A percentile compares a stretch with the other conserved stretches of the same genome.
Conservation (phyloP, 306 rosid species). For the Trifolium dubium region DNA sequence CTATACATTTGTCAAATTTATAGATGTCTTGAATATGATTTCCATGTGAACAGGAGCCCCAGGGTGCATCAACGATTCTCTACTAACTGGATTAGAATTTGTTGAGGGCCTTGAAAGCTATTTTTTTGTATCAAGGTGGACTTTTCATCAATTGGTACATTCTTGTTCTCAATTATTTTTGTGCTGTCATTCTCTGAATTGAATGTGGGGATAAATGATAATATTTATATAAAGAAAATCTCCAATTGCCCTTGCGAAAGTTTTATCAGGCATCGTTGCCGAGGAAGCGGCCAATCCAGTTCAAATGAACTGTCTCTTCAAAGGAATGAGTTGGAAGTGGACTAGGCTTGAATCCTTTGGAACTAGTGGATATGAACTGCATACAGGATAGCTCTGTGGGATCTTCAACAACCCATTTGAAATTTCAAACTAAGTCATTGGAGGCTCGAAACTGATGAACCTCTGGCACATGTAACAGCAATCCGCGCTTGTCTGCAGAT, state of each 20-base stretch:
- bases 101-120: slow-evolving; percentile 83
- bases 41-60: slow-evolving; percentile 83
- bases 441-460: slow-evolving; percentile 23
- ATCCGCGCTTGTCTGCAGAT: slow-evolving; percentile 25
- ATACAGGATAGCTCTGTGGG: slow-evolving; percentile 19
- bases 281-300: slow-evolving; percentile 32
- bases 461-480: neutral
- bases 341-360: slow-evolving; percentile 36
- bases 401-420: slow-evolving; percentile 16
- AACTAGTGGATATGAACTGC: slow-evolving; percentile 26
- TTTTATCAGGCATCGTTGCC: slow-evolving; percentile 34
- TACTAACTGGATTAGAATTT: slow-evolving; percentile 89
- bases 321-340: slow-evolving; percentile 31
- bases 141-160: slow-evolving; percentile 94
- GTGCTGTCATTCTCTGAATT: slow-evolving; percentile 36
- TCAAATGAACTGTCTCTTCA: slow-evolving; percentile 34
- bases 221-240: slow-evolving; percentile 31
- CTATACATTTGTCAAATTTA: neutral
- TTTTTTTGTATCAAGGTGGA: slow-evolving; percentile 92
- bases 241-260: slow-evolving; percentile 21
- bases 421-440: slow-evolving; percentile 26
- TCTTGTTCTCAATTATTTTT: slow-evolving; percentile 37
- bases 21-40: neutral
- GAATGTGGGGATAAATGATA: neutral
- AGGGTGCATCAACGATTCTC: slow-evolving; percentile 84